Percentiles rank a stretch among this genome's conserved stretches.
These are phyloP conservation scores for Mentha longifolia DNA, from an alignment of 257 asterid species.

Conservation along the genomic window DNA sequence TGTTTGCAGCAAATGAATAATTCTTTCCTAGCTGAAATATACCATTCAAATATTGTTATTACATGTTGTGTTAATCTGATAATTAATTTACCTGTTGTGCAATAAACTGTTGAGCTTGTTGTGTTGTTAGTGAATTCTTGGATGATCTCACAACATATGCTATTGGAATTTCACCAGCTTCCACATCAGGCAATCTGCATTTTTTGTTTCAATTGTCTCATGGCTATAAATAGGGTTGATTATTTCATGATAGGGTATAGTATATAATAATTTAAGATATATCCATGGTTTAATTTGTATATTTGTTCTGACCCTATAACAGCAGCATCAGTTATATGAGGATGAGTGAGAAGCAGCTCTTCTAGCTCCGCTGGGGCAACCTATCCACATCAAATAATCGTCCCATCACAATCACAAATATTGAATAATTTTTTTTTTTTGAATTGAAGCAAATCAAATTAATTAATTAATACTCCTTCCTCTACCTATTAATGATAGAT, in stretches of 20 bases:
- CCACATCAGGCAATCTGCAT: conserved; percentile 61
- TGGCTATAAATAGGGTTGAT: no score
- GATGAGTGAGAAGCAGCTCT: conserved; percentile 50
- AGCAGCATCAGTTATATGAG: conserved; percentile 46
- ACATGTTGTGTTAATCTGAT: no score
- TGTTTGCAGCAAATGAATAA: not conserved
- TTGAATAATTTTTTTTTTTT: no score
- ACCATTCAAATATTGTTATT: no score
- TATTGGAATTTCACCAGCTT: conserved; percentile 77
- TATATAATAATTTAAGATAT: no score
- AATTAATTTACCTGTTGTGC: conserved; percentile 39
- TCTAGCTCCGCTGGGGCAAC: conserved; percentile 61
- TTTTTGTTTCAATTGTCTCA: not conserved
- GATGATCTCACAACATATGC: conserved; percentile 67
- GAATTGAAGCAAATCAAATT: not conserved
- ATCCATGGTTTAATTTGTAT: no score
- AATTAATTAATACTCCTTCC: no score
- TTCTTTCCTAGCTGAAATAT: no score
- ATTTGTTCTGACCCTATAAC: conserved; percentile 22
- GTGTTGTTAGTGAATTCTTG: conserved; percentile 28
- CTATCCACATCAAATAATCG: conserved; percentile 1
- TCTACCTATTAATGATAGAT: no score
- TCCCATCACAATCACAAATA: no score
- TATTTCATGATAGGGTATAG: no score
- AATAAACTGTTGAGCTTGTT: conserved; percentile 33